phyloP scores from a whole-genome alignment of 2,329 filamentous ascomycete species.

The Pyricularia sp. region DNA sequence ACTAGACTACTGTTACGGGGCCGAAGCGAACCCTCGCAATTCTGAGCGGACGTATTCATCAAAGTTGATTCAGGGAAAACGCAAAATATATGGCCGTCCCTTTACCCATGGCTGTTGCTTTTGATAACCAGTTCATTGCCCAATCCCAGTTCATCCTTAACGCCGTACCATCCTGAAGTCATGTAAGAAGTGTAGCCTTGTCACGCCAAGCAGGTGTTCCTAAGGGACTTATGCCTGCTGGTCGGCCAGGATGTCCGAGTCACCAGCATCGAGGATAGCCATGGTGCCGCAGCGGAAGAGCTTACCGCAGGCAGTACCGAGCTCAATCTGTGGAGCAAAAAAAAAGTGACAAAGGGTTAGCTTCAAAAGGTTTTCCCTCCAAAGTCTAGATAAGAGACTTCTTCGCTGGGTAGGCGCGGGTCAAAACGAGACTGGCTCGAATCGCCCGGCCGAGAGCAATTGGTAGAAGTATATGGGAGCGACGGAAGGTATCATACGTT shows the following conservation, averaged over 20 bases:
- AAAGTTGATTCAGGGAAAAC: background rate
- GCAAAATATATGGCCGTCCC: background rate
- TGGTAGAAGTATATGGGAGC: conserved; percentile 1
- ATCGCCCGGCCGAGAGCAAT: conserved; percentile 4
- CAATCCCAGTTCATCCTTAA: background rate
- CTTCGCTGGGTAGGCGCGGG: conserved; percentile 65
- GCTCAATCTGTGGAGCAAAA: conserved; percentile 64
- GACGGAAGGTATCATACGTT: conserved; percentile 63
- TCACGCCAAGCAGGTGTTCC: background rate
- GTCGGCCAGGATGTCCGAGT: conserved; percentile 92
- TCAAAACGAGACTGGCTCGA: background rate
- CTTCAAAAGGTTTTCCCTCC: conserved; percentile 57
- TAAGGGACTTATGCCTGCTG: conserved; percentile 42
- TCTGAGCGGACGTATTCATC: background rate
- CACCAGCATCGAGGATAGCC: conserved; percentile 91
- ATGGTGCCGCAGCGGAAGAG: conserved; percentile 96
- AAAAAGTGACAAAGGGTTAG: conserved; percentile 38
- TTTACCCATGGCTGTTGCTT: background rate
- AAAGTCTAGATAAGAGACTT: conserved; percentile 68
- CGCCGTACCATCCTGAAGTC: background rate
- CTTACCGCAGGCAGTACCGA: conserved; percentile 97
- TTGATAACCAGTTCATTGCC: background rate
- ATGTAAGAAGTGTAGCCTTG: background rate
- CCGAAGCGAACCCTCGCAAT: background rate
- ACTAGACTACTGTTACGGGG: background rate